Evolutionary conservation across 805 yeast species (phyloP), one percentile per base, ranked within the genome.

Genomic region (Isabelozyma rhagii): DNA sequence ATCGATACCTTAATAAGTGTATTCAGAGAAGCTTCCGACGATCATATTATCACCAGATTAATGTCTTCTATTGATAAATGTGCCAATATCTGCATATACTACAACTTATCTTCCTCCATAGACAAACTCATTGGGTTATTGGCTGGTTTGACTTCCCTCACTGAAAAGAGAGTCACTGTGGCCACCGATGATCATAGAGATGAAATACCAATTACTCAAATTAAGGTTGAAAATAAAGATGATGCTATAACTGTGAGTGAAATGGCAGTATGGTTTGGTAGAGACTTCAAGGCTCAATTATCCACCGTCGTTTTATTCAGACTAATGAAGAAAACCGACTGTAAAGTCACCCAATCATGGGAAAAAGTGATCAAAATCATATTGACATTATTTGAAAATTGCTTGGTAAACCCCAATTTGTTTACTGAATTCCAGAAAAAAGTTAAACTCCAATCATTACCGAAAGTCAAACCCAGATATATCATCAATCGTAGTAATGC

Each of bases 251-350:
- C 87, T 4, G 94, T 94, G 3, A 85, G 96, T 61, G 91, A 89
- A 49, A 70, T 83, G 47, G 82, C 97, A 0, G 89, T 91, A 13
- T 78, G 85, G 64, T 85, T 94, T 62, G 99, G 99, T 6, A 78
- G 86, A 44, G 94, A 91, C 61, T 89, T 89, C 70, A 90, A 92
- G 60, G 96, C 96, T 0, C 99, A 96, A 62, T 71, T 93, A 52
- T 86, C 97, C 10, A 79, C 91, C 2, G 91, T 92, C 46, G 93
- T 93, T 0, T 72, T 93, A 45, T 91, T 93, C 73, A 77, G 96
- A 54, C 80, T 93, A 31, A 68, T 89, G 29, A 81, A 82, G 54
- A 80, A 82, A 55, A 83, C 82, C 29, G 74, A 75, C 21, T 74
- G 79, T 46, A 66, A 68, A 39, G 77, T 83, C 5, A 67, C 84